Evolutionary conservation across 805 yeast species (phyloP).

Genomic region (Candida namnaoensis): DNA sequence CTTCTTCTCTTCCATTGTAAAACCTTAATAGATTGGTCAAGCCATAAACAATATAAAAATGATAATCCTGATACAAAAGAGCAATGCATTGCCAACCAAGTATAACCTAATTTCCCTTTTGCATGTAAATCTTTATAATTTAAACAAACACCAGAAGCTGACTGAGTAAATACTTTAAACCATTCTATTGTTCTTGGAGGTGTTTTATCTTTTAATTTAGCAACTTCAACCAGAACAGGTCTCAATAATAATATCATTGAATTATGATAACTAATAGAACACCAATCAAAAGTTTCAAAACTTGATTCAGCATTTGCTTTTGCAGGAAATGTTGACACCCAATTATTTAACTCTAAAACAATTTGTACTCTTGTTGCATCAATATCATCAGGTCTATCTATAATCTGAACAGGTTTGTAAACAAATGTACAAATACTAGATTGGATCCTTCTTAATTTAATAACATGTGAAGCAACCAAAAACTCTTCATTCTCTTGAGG

Average conservation of each 20-base stretch:
- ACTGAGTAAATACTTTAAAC: slow-evolving; percentile 23
- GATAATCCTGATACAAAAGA: slow-evolving; percentile 22
- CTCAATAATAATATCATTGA: slow-evolving; percentile 21
- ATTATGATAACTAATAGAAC: slow-evolving; percentile 24
- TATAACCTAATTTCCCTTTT: slow-evolving; percentile 17
- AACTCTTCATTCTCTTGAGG: slow-evolving; percentile 13
- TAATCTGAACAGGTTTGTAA: slow-evolving; percentile 17
- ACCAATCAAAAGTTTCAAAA: slow-evolving; percentile 25
- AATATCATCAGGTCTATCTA: slow-evolving; percentile 13
- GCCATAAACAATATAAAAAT: slow-evolving; percentile 23
- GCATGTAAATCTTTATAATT: slow-evolving; percentile 19
- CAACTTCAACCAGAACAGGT: slow-evolving; percentile 20
- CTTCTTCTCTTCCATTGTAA: slow-evolving; percentile 17
- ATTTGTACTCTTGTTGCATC: slow-evolving; percentile 22
- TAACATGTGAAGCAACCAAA: slow-evolving; percentile 20
- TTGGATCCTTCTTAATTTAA: slow-evolving; percentile 23
- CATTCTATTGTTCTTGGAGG: slow-evolving; percentile 18
- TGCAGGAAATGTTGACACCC: slow-evolving; percentile 23
- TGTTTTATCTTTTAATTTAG: slow-evolving; percentile 6
- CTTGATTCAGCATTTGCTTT: slow-evolving; percentile 16
- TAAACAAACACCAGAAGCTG: slow-evolving; percentile 21
- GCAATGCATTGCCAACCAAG: slow-evolving; percentile 24
- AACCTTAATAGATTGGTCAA: slow-evolving; percentile 16
- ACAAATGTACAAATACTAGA: slow-evolving; percentile 24
- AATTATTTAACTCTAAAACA: slow-evolving; percentile 21